Conservation (phyloP, 2,329 filamentous ascomycete genomes). For the Alternaria longipes region DNA sequence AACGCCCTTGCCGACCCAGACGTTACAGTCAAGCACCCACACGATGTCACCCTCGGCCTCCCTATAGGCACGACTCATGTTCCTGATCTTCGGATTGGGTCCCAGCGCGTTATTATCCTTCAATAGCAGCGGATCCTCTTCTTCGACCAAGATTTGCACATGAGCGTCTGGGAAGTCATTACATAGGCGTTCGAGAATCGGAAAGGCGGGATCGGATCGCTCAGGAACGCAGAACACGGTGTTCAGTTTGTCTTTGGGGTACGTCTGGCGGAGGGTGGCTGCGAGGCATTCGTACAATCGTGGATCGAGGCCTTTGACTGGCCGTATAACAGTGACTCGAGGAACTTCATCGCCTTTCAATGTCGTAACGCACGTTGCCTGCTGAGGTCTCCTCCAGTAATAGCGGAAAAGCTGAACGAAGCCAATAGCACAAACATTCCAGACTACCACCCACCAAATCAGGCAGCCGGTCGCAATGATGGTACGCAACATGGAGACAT, state of each 20-base stretch:
- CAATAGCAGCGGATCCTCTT: constrained; percentile 76
- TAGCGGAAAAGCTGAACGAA: constrained; percentile 67
- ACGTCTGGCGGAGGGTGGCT: constrained; percentile 82
- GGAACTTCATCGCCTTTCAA: constrained; percentile 65
- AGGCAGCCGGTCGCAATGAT: constrained; percentile 59
- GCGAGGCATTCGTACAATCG: constrained; percentile 91
- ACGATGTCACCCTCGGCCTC: constrained; percentile 86
- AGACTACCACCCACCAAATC: constrained; percentile 66
- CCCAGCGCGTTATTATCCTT: constrained; percentile 70
- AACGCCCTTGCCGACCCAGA: constrained; percentile 85
- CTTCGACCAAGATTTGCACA: constrained; percentile 78
- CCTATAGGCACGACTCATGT: constrained; percentile 91
- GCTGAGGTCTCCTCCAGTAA: constrained; percentile 59
- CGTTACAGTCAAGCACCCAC: constrained; percentile 96
- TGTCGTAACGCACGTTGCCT: constrained; percentile 53
- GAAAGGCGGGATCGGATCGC: constrained; percentile 77
- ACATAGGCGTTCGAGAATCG: constrained; percentile 75
- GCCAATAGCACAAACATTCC: constrained; percentile 66
- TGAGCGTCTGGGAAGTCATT: constrained; percentile 77
- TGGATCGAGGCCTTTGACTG: constrained; percentile 91
- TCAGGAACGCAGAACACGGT: constrained; percentile 84
- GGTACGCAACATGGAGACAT: constrained; percentile 48
- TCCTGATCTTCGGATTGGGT: constrained; percentile 97
- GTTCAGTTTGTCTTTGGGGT: constrained; percentile 78
- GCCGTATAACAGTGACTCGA: constrained; percentile 88